These are phyloP conservation scores for Oehlia diaphana DNA, from an alignment of 192 early-diverging fungal genomes.

Conservation along the genomic window DNA sequence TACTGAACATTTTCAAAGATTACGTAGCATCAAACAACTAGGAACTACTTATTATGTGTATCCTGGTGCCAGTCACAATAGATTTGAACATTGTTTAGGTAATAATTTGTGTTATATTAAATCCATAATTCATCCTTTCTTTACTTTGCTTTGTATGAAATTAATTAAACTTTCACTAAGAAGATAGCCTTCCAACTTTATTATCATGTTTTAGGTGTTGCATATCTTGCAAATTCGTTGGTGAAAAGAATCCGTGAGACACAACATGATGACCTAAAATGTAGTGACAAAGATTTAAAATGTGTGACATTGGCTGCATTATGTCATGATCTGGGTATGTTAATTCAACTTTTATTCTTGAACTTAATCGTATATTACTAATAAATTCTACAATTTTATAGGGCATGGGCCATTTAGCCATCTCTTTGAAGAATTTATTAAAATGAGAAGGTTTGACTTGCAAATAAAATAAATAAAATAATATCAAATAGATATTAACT, in stretches of 20 bases:
- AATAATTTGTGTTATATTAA: not conserved
- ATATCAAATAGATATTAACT: not conserved
- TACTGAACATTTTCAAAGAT: slow-evolving; percentile 93
- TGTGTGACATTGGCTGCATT: slow-evolving; percentile 89
- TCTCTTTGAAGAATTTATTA: slow-evolving; percentile 93
- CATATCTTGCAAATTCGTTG: slow-evolving; percentile 73
- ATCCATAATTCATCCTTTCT: no score
- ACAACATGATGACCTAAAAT: slow-evolving; percentile 83
- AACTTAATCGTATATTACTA: not conserved
- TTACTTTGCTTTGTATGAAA: no score
- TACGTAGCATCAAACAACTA: slow-evolving; percentile 87
- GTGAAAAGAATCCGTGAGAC: slow-evolving; percentile 67
- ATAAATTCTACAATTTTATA: slow-evolving; percentile 9
- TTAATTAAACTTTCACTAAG: not conserved
- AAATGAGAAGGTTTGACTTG: slow-evolving; percentile 38
- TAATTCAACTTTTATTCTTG: not conserved
- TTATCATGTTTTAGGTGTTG: slow-evolving; percentile 63
- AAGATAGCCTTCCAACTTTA: not conserved
- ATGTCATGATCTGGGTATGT: slow-evolving; percentile 84
- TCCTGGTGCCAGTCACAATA: slow-evolving; percentile 89
- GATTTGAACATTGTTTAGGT: slow-evolving; percentile 91
- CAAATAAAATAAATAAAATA: not conserved
- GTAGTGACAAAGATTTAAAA: slow-evolving; percentile 70
- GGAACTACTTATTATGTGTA: slow-evolving; percentile 91
- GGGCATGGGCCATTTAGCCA: slow-evolving; percentile 96